Conservation (phyloP, 495 filamentous ascomycete genomes). For the Collariella sp. region DNA sequence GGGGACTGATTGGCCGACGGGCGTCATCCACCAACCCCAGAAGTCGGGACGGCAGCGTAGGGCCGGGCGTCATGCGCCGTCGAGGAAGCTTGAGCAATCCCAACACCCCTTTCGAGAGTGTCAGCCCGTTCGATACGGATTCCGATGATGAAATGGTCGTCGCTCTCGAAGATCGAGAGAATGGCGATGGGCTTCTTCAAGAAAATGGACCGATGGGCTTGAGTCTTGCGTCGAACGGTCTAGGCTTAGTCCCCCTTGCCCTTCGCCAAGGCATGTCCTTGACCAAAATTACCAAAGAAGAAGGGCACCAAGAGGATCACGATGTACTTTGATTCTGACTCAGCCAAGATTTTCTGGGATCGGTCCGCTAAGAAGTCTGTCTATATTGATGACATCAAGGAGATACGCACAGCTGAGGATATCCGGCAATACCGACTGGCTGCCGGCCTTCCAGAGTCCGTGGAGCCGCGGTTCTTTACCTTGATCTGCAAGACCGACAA, state of each 20-base stretch:
- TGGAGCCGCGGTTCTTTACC: slow-evolving; percentile 71
- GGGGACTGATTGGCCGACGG: slow-evolving; percentile 36
- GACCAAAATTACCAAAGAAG: slow-evolving; percentile 69
- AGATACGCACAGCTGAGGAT: slow-evolving; percentile 77
- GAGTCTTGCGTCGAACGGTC: slow-evolving; percentile 30
- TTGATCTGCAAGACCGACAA: slow-evolving; percentile 71
- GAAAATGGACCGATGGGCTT: slow-evolving; percentile 33
- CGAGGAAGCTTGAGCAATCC: slow-evolving; percentile 79
- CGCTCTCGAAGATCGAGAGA: slow-evolving; percentile 25
- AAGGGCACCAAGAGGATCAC: slow-evolving; percentile 65
- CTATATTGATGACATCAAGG: slow-evolving; percentile 89
- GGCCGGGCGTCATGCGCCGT: slow-evolving; percentile 76
- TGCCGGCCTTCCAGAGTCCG: slow-evolving; percentile 53
- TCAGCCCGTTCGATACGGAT: slow-evolving; percentile 49
- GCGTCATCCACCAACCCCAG: slow-evolving; percentile 65
- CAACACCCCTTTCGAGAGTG: slow-evolving; percentile 40
- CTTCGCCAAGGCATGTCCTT: slow-evolving; percentile 69
- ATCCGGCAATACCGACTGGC: slow-evolving; percentile 85
- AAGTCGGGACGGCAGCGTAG: slow-evolving; percentile 75
- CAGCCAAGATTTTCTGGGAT: slow-evolving; percentile 83
- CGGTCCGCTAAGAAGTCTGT: slow-evolving; percentile 78
- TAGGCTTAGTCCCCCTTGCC: slow-evolving; percentile 50
- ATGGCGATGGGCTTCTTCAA: slow-evolving; percentile 23
- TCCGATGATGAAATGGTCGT: slow-evolving; percentile 54
- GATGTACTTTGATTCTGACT: slow-evolving; percentile 69